Base-by-base conservation (phyloP, 2,329 filamentous ascomycete species). In the Torrubiellomyces zombiae region DNA sequence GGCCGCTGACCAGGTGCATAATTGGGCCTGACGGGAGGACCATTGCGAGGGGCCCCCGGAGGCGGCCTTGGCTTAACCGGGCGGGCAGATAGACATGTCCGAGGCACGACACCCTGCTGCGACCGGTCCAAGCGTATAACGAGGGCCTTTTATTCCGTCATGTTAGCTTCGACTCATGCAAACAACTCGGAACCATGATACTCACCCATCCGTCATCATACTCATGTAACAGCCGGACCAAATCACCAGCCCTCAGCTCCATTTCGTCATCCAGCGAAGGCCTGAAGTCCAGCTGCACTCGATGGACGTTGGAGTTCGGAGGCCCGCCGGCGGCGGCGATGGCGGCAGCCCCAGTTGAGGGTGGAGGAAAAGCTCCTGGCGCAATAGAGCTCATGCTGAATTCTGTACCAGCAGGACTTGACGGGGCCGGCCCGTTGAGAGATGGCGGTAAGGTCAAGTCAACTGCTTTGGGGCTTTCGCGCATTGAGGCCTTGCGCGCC, bases 201-300 rank as follows among this genome's bases (percentile, higher is more conserved):
- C 78, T 66, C 67, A 86, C 80, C 89, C 89, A 98, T 42, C 89
- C 89, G 53, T 98, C 89, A 45, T 98, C 89, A 42, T 95, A 98
- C 53, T 93, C 85, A 44, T 95, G 86, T 26, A 95, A 61, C 35
- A 98, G 60, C 35, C 86, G 70, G 25, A 95, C 81, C 24, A 98
- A 62, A 33, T 91, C 75, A 26, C 89, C 89, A 29, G 75, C 69
- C 33, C 60, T 67, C 21, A 98, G 63, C 33, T 72, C 78, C 43
- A 98, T 61, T 53, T 98, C 89, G 44, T 98, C 89, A 5, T 82
- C 77, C 63, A 95, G 75, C 4, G 79, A 86, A 14, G 89, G 85
- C 48, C 72, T 77, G 52, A 95, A 98, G 50, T 94, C 85, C 38
- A 95, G 70, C 49, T 94, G 81, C 17, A 95, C 81, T 34, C 89